Evolutionary conservation across 208 protist genomes (phyloP).

Genomic region (Crithidia bombi): DNA sequence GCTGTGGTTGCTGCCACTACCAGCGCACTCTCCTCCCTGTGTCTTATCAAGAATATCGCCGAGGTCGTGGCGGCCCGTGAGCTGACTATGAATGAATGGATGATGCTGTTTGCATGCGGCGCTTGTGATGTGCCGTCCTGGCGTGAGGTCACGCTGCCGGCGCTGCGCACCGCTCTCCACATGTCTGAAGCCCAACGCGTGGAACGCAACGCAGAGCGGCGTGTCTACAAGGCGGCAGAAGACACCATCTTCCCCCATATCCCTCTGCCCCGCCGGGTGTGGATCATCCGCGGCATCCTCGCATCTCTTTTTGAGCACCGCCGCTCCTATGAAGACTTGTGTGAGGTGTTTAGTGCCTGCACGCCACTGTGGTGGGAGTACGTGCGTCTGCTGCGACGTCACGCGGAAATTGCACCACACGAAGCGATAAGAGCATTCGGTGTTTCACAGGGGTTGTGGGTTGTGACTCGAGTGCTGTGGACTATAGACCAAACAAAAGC

Average conservation of each 20-base stretch:
- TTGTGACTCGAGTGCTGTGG: neutral
- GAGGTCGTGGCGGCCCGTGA: conserved; percentile 13
- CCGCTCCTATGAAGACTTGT: neutral
- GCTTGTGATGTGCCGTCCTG: conserved; percentile 10
- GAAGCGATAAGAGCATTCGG: no score
- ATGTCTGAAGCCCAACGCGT: conserved; percentile 8
- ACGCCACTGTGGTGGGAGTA: conserved; percentile 24
- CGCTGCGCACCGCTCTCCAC: conserved; percentile 3
- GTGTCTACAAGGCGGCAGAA: neutral
- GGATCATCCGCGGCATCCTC: conserved; percentile 4
- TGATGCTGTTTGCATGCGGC: conserved; percentile 16
- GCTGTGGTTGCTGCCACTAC: conserved; percentile 1
- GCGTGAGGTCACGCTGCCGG: neutral
- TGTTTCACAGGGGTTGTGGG: neutral
- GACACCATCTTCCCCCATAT: conserved; percentile 13
- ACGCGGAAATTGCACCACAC: no score
- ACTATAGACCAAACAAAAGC: neutral
- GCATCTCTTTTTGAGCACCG: conserved; percentile 5
- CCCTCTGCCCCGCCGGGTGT: neutral
- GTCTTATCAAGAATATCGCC: conserved; percentile 16
- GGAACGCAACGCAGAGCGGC: neutral
- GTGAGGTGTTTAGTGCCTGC: neutral
- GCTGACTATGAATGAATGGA: conserved; percentile 17
- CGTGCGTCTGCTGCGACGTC: conserved; percentile 7
- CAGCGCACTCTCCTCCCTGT: conserved; percentile 10